Conservation (phyloP, 768 basidiomycete species). For the Mycena capillaripes region DNA sequence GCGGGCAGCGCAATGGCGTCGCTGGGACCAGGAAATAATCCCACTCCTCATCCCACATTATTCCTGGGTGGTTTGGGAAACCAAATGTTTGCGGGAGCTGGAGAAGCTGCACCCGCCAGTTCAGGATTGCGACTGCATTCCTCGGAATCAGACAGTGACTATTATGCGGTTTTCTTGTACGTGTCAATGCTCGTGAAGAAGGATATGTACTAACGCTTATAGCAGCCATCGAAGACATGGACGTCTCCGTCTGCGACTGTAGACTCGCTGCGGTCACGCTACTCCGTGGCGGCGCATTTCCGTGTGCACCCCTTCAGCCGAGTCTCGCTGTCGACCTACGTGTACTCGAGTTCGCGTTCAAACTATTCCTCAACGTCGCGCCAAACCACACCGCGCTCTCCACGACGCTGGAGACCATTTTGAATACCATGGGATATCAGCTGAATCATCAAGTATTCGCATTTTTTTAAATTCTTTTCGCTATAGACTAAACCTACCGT, state of each 20-base stretch:
- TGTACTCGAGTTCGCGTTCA: not conserved
- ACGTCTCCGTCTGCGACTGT: not conserved
- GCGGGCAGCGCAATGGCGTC: not conserved
- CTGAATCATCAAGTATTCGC: no score
- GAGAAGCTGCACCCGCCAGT: not conserved
- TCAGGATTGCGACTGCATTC: not conserved
- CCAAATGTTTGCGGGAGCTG: not conserved
- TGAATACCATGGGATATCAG: no score
- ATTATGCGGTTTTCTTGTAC: not conserved
- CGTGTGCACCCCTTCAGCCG: not conserved
- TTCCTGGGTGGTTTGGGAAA: no score
- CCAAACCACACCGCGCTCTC: not conserved
- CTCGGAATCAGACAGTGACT: not conserved
- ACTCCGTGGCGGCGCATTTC: not conserved
- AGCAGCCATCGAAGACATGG: not conserved
- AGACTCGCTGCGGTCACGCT: not conserved
- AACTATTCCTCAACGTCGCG: not conserved
- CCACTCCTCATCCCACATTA: no score
- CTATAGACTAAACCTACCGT: no score
- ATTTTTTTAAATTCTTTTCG: no score
- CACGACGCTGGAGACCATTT: no score
- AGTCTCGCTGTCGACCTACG: not conserved
- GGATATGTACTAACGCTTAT: not conserved
- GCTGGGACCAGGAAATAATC: not conserved
- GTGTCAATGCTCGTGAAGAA: not conserved